Conservation (phyloP, 176 grass and related monocot species). For the Tuctoria greenei region DNA sequence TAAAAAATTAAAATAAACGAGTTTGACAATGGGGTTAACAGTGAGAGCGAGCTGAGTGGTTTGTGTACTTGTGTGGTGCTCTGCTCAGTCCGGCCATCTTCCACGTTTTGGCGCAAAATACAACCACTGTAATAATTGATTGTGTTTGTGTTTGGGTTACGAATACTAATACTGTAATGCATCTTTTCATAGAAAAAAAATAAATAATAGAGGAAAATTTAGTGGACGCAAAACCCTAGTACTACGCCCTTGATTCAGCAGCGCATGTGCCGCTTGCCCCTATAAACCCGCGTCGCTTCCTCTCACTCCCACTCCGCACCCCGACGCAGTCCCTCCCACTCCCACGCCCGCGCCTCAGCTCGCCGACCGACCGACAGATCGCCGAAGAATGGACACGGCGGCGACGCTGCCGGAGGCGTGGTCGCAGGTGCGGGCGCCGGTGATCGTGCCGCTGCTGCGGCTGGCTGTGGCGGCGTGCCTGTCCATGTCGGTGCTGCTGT, state of each 20-base stretch:
- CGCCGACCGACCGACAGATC: background rate
- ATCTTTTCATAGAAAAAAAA: background rate
- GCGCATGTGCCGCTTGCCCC: conserved; percentile 6
- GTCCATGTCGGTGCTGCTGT: conserved; percentile 68
- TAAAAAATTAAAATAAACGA: background rate
- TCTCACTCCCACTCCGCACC: conserved; percentile 23
- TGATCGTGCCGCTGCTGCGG: conserved; percentile 70
- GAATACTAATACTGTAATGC: background rate
- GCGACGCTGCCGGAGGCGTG: conserved; percentile 56
- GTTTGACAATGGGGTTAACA: background rate
- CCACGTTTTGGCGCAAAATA: background rate
- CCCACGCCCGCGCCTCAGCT: too few species aligned
- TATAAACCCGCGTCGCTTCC: conserved; percentile 18
- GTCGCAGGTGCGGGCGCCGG: conserved; percentile 62
- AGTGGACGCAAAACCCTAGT: conserved; percentile 19
- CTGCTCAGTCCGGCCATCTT: background rate
- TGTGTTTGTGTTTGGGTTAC: background rate
- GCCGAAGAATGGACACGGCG: conserved; percentile 38
- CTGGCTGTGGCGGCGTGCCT: conserved; percentile 62
- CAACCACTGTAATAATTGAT: background rate
- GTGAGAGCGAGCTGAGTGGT: background rate
- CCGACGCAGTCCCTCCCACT: background rate
- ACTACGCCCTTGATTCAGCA: conserved; percentile 10
- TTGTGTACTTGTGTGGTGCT: background rate
- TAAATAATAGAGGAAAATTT: background rate